Conservation (phyloP, 352 stramenopile genomes). For the Elongisporangium senticosum region DNA sequence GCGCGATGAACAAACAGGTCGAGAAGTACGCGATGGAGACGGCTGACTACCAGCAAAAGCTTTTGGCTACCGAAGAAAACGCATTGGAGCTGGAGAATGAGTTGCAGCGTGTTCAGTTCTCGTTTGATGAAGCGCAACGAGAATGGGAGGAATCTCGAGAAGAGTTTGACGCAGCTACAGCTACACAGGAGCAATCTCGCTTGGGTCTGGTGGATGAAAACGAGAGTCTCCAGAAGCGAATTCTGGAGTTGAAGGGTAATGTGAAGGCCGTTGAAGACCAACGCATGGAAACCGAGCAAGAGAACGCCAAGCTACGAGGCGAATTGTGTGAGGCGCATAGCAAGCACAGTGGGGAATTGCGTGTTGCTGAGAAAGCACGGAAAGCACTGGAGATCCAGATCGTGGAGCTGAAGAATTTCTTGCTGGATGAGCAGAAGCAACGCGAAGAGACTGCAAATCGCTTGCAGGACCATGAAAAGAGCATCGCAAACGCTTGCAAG, state of each 20-base stretch:
- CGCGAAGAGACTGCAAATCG: constrained; percentile 59
- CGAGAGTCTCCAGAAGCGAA: constrained; percentile 14
- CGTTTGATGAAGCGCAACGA: background rate
- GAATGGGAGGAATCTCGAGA: background rate
- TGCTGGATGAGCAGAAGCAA: constrained; percentile 42
- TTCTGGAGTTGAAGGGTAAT: constrained; percentile 24
- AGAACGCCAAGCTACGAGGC: constrained; percentile 10
- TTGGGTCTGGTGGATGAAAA: constrained; percentile 17
- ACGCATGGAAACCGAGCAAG: constrained; percentile 6
- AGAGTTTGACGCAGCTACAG: background rate
- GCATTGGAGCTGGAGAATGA: background rate
- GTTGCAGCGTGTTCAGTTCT: background rate
- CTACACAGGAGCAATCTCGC: background rate
- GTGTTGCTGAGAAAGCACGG: constrained; percentile 4
- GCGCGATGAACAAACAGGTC: constrained; percentile 17
- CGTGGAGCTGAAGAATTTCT: constrained; percentile 18
- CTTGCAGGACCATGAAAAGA: constrained; percentile 67
- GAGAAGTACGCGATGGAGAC: constrained; percentile 24
- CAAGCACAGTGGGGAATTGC: constrained; percentile 15
- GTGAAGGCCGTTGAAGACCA: constrained; percentile 18
- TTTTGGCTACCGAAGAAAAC: constrained; percentile 26
- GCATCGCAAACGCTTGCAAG: constrained; percentile 59
- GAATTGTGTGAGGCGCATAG: constrained; percentile 10
- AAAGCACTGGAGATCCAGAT: constrained; percentile 28
- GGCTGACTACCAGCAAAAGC: constrained; percentile 22